Base-by-base conservation (phyloP, 768 basidiomycete genomes). In the Podaxis rugospora region DNA sequence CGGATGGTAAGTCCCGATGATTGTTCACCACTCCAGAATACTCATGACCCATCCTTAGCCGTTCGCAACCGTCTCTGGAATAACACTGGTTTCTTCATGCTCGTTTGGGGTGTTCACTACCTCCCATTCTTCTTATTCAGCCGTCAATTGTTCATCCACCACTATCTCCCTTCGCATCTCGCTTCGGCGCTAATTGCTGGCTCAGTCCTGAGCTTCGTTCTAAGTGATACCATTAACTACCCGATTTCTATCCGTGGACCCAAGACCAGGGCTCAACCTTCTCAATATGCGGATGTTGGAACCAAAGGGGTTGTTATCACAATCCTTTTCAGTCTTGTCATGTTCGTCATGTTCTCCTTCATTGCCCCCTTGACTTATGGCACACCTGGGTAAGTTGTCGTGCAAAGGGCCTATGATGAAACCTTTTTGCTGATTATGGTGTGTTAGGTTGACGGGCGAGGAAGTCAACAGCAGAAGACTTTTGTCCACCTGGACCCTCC, bases 61-160 rank as follows among this genome's bases (percentile, higher is more conserved):
- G 86, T 94, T 27, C 93, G 95, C 53, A 95, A 96, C 70, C 88
- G 97, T 37, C 80, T 98, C 10, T 93, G 95, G 86, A 95, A 98
- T 71, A 95, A 94, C 50, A 85, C 92, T 25, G 94, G 96, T 21
- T 97, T 98, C 81, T 98, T 99, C 85, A 75, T 95, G 57, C 77
- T 95, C 32, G 84, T 96, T 25, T 99, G 97, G 97, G 89, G 83
- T 11, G 92, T 92, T 58, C 97, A 99, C 72, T 99, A 97, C 76
- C 77, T 90, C 69, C 97, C 97, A 5, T 99, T 98, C 83, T 99
- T 93, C 87, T 81, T 98, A 27, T 96, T 99, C 93, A 89, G 83
- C 69, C 91, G 97, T 40, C 97, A 99, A 69, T 81, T 95, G 46
- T 99, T 99, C 82, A 78, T 99, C 25, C 97, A 99, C 72, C 95